Conservation (phyloP, 2,329 filamentous ascomycete genomes). For the Ophiocordyceps unilateralis region DNA sequence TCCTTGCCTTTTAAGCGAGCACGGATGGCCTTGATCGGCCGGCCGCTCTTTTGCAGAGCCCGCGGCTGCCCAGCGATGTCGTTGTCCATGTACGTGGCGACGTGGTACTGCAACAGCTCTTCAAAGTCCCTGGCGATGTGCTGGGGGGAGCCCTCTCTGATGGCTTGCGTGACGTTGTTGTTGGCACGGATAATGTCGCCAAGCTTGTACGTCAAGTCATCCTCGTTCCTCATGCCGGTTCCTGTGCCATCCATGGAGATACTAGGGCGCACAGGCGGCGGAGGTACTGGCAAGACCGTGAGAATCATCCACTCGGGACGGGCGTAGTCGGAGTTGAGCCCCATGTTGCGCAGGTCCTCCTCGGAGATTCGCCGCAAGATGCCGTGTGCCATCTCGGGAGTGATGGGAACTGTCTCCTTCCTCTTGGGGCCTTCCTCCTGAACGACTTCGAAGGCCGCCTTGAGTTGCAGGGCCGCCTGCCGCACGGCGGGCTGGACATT, state of each 20-base stretch:
- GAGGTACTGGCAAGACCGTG: constrained; percentile 85
- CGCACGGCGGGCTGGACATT: constrained; percentile 80
- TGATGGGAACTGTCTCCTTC: constrained; percentile 67
- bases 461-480: constrained; percentile 70
- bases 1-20: constrained; percentile 98
- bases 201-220: constrained; percentile 98
- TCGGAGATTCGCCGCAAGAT: constrained; percentile 76
- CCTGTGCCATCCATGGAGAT: constrained; percentile 93
- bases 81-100: constrained; percentile 99
- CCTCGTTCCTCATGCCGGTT: constrained; percentile 84
- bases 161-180: constrained; percentile 79
- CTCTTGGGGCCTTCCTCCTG: constrained; percentile 53
- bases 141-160: constrained; percentile 77
- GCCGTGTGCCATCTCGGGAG: constrained; percentile 66
- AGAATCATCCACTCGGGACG: constrained; percentile 97
- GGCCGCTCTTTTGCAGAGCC: constrained; percentile 89
- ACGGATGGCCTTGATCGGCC: constrained; percentile 91
- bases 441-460: constrained; percentile 48
- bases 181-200: constrained; percentile 98
- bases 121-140: constrained; percentile 89
- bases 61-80: constrained; percentile 93
- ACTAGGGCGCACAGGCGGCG: constrained; percentile 87
- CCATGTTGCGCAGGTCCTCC: constrained; percentile 69
- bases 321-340: constrained; percentile 85
- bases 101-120: constrained; percentile 84